These are phyloP conservation scores for Acer campestre DNA, from an alignment of 345 rosid species.

Conservation along the genomic window DNA sequence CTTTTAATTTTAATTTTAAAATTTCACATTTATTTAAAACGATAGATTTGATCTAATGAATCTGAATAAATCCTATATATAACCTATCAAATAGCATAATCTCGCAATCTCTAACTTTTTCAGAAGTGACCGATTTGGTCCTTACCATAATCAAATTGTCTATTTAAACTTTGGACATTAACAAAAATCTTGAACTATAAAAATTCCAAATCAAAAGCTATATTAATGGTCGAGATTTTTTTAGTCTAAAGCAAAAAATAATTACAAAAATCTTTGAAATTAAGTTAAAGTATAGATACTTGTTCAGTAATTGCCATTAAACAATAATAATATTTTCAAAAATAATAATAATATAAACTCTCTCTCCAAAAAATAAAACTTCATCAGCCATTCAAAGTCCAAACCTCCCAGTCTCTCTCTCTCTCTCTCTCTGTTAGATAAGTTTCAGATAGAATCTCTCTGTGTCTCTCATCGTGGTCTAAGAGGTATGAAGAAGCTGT, in stretches of 20 bases:
- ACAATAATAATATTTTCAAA: not conserved
- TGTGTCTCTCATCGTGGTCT: not conserved
- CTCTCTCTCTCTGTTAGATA: conserved; percentile 4
- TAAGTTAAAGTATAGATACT: not conserved
- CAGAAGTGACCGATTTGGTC: too few species aligned
- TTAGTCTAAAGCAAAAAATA: not conserved
- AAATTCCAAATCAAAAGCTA: too few species aligned
- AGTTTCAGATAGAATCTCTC: not conserved
- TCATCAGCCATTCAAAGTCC: conserved; percentile 22
- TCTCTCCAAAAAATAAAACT: not conserved
- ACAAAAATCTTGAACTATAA: too few species aligned
- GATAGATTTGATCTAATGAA: too few species aligned
- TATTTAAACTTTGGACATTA: too few species aligned
- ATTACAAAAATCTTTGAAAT: not conserved
- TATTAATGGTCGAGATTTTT: too few species aligned
- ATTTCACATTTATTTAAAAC: too few species aligned
- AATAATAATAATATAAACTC: not conserved
- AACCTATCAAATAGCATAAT: too few species aligned
- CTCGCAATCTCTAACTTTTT: too few species aligned
- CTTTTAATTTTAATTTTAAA: too few species aligned
- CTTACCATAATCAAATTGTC: too few species aligned
- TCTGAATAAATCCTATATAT: too few species aligned
- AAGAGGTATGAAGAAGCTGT: conserved; percentile 70
- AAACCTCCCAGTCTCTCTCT: conserved; percentile 18
- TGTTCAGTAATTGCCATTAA: not conserved